These are phyloP conservation scores for Cronartium ribicola DNA, from an alignment of 1,284 basidiomycete species.

Conservation along the genomic window DNA sequence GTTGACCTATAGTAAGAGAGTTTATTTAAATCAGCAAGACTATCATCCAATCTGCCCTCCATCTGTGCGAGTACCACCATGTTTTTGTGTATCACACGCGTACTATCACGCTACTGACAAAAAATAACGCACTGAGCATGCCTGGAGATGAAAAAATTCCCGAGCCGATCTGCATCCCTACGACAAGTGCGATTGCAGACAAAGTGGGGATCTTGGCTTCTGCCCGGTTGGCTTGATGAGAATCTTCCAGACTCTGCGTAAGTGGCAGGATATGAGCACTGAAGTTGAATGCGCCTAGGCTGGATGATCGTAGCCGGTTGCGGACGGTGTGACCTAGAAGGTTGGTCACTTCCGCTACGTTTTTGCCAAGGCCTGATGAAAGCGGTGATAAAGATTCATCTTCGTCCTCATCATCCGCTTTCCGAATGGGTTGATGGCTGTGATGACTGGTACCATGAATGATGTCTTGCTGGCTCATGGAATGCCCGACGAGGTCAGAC, in stretches of 20 bases:
- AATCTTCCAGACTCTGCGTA: conserved; percentile 11
- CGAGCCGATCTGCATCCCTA: conserved; percentile 21
- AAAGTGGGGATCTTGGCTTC: conserved; percentile 1
- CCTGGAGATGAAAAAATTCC: conserved; percentile 40
- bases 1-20: conserved; percentile 5
- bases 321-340: neutral
- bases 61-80: too few relatives aligned
- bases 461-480: neutral
- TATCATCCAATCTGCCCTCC: neutral
- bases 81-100: neutral
- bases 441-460: neutral
- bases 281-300: conserved; percentile 25
- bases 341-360: neutral
- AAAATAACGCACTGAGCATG: conserved; percentile 17
- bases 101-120: neutral
- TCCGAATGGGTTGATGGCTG: neutral
- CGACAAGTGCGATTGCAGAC: conserved; percentile 30
- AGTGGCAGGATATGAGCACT: conserved; percentile 22
- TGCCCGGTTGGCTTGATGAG: neutral
- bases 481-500: neutral
- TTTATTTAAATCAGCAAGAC: neutral
- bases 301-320: neutral
- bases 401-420: neutral
- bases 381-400: neutral
- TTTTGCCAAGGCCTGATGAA: neutral